phyloP scores from a whole-genome alignment of 2,329 filamentous ascomycete genomes.

The Fusarium sp. region DNA sequence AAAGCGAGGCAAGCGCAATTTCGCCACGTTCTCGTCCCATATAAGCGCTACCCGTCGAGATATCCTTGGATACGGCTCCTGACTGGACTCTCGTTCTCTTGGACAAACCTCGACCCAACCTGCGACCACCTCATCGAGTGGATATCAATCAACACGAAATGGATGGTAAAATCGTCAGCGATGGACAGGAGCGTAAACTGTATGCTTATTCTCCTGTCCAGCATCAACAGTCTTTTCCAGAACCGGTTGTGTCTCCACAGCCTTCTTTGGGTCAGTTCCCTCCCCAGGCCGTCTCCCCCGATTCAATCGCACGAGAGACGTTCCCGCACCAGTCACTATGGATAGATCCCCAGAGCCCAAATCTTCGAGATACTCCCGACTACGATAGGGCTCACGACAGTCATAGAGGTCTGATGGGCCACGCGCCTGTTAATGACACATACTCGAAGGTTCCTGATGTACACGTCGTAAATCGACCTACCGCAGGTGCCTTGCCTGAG shows the following conservation, averaged over 20 bases:
- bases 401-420: not conserved
- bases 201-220: not conserved
- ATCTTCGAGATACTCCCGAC: conserved; percentile 7
- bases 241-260: conserved; percentile 9
- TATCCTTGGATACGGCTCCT: not conserved
- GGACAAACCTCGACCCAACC: not conserved
- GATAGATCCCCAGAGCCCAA: conserved; percentile 21
- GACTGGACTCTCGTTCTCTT: not conserved
- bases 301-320: not conserved
- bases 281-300: conserved; percentile 1
- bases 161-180: not conserved
- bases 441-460: not conserved
- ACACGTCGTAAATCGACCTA: not conserved
- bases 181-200: not conserved
- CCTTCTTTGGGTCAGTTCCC: not conserved
- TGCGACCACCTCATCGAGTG: not conserved
- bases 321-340: conserved; percentile 5
- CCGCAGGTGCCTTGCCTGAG: not conserved
- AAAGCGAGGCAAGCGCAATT: not conserved
- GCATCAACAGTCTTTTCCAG: not conserved
- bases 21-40: not conserved
- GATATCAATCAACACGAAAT: not conserved
- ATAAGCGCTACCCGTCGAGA: not conserved
- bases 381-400: conserved; percentile 18
- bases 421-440: not conserved